Evolutionary conservation across 805 yeast genomes (phyloP), one percentile per base, ranked within the genome.

Genomic region (Saccharomycopsis fibuligera): DNA sequence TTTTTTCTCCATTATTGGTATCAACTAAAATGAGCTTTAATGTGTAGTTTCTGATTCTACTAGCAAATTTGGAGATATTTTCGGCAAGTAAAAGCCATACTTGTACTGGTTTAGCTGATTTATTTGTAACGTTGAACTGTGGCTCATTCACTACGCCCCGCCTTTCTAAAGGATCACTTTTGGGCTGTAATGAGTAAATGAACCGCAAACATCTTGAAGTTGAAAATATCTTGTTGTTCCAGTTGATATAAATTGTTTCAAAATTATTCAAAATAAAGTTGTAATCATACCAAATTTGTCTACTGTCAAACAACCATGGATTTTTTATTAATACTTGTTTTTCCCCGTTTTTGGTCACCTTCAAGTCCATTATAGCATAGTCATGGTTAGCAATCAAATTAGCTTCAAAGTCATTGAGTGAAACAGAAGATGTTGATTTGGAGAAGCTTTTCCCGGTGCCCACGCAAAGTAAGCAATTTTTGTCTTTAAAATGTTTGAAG

Each of bases 381-480:
- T 88, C 96, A 62, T 88, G 96, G 33, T 74, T 68, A 3, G 81
- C 65, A 1, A 76, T 66, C 27, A 85, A 63, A 1, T 21, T 35
- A 5, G 6, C 9, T 10, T 33, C 35, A n/a, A 27, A 36, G 5
- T 24, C 39, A 22, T 72, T 59, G 12, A 27, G 10, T 8, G 31
- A 8, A 27, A 12, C 12, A 8, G 12, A 12, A 33, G 37, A 12
- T 5, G 19, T 12, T 5, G 37, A 17, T 40, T 62, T 54, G 22
- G 57, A 38, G 17, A 75, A 65, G 12, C 69, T 58, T 8, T 60
- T 58, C 1, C 81, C 85, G 0, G 95, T 83, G 1, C 96, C 96
- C 0, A 85, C 48, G 1, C 90, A 86, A 12, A 86, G 41, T 27
- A 81, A 54, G 22, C 80, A 61, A 2, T 64, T 54, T 3, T 72